A percentile compares a stretch with the other conserved stretches of the same genome.
phyloP scores from a whole-genome alignment of 352 stramenopile genomes.

The Pythium monospermum region DNA sequence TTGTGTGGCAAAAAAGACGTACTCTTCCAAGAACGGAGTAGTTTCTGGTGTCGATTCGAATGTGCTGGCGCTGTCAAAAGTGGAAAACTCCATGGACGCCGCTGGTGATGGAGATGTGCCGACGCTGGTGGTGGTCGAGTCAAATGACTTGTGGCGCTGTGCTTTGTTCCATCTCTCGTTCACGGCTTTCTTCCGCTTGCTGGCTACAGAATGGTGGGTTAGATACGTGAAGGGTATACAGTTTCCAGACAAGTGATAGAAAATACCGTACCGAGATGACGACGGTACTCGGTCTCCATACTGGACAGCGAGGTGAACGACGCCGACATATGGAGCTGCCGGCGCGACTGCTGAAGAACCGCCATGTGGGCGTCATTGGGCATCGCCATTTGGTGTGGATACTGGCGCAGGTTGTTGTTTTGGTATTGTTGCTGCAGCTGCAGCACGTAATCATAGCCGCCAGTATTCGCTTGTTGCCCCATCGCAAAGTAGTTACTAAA shows the following conservation, averaged over 20 bases:
- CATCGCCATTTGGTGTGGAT: constrained; percentile 38
- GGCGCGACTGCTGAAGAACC: constrained; percentile 21
- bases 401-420: constrained; percentile 37
- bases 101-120: constrained; percentile 27
- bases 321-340: constrained; percentile 55
- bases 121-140: constrained; percentile 44
- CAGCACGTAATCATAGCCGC: constrained; percentile 51
- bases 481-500: neutral
- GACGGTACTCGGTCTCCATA: constrained; percentile 63
- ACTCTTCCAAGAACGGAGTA: constrained; percentile 55
- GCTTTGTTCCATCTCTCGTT: constrained; percentile 62
- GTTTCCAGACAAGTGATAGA: neutral
- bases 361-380: constrained; percentile 16
- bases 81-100: constrained; percentile 35
- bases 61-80: constrained; percentile 19
- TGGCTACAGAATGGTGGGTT: constrained; percentile 18
- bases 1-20: constrained; percentile 2
- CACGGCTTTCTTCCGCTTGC: constrained; percentile 59
- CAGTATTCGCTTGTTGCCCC: constrained; percentile 11
- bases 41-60: constrained; percentile 33
- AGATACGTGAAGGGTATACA: neutral
- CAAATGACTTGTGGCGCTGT: constrained; percentile 54
- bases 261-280: constrained; percentile 35
- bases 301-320: constrained; percentile 69
- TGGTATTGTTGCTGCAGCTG: constrained; percentile 58